Evolutionary conservation across 139 green algal genomes (phyloP).

Genomic region (Closterium sp.): DNA sequence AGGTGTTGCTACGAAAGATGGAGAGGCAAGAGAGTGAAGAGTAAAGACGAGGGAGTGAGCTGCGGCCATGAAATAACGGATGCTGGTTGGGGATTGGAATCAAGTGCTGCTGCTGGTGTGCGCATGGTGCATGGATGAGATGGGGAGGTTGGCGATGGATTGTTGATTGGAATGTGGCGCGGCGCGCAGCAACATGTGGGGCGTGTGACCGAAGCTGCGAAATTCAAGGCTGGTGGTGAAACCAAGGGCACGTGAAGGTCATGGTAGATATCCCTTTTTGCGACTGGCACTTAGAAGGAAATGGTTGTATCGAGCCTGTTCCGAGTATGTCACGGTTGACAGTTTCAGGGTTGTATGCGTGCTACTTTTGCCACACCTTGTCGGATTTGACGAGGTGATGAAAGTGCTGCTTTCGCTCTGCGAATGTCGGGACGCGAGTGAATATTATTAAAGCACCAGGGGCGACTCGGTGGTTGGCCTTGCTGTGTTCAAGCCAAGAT

Average conservation of each 20-base stretch:
- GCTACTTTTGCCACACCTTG: too few species aligned
- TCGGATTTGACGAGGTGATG: too few species aligned
- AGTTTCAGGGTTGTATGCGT: too few species aligned
- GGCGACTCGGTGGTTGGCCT: background rate
- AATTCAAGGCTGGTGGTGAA: background rate
- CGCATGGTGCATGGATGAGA: background rate
- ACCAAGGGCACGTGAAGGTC: too few species aligned
- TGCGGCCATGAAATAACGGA: background rate
- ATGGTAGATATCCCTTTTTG: background rate
- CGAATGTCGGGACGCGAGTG: background rate
- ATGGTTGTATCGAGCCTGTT: too few species aligned
- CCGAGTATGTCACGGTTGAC: too few species aligned
- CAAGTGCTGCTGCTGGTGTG: background rate
- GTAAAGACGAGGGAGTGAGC: background rate
- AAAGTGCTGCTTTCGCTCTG: too few species aligned
- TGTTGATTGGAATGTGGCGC: background rate
- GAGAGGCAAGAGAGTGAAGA: background rate
- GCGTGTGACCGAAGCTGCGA: background rate
- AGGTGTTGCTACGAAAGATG: background rate
- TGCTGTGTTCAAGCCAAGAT: background rate
- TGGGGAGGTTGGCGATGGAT: background rate
- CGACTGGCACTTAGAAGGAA: background rate
- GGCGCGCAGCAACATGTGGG: background rate
- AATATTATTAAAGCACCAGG: background rate
- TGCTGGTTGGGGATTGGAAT: background rate